Base-by-base conservation (phyloP, 495 filamentous ascomycete genomes). In the Neurospora sublineolata region DNA sequence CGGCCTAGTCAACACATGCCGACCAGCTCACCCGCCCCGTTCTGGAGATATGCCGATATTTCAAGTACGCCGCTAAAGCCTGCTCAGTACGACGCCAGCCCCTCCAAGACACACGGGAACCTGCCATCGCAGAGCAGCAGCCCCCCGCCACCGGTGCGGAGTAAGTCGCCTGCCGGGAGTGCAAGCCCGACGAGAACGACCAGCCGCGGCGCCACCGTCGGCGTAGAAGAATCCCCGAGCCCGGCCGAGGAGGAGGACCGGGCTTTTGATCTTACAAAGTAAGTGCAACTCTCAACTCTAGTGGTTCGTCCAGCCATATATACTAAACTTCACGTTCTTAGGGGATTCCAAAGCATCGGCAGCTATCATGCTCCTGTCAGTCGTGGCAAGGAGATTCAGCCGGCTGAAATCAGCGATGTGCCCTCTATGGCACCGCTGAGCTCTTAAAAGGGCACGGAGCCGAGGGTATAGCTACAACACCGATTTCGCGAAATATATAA, bases 1-100 rank as follows among this genome's bases (percentile, higher is more conserved):
- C 86, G 94, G 52, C 96, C 96, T 3, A 97, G 93, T 75, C 93
- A 94, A 78, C 95, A 94, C 81, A 94, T 97, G 89, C 92, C 94
- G 20, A 94, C 94, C 77, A 94, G 91, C 78, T 96, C 92, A 27
- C 95, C 95, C 0, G 95, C 96, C n/a, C 93, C 94, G 23, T 98
- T 97, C 82, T 98, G 94, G 94, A 96, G 93, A 77, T 95, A 91
- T 77, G 89, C 86, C 37, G 88, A 90, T 73, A 85, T 90, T 70
- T 88, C 90, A 12, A 93, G 89, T 80, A 97, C 94, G 1, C 94
- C 94, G 42, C 88, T 91, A 3, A 87, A 88, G 72, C 85, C 88
- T 1, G 82, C 84, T 64, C 88, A 91, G 81, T 86, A 73, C 75
- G 83, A 88, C 75, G 41, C 84, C 58, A 85, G 87, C 77, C 82